Base-by-base conservation (phyloP, 192 early-diverging fungal genomes). In the Linnemannia schmuckeri region DNA sequence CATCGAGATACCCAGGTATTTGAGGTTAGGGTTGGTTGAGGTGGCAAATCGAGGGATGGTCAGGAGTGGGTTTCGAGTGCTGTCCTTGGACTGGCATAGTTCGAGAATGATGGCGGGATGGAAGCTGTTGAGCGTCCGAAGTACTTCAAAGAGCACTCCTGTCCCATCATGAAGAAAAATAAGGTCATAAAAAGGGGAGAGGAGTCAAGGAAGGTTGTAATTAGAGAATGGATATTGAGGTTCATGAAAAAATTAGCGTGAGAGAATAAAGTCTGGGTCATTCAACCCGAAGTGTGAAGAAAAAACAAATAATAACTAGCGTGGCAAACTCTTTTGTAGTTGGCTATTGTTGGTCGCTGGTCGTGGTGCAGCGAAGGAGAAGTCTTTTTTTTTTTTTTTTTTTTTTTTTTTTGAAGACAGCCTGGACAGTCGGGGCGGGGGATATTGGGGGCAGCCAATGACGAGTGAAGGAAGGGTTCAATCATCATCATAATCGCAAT, bases 1-100 rank as follows among this genome's bases (percentile, higher is more conserved):
- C 24, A 87, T 83, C 0, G 78, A 77, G 40, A 93, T 75, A 12
- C 92, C 92, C 4, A 93, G 70, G 54, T 91, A 93, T 41, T 91
- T 91, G 37, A 91, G 76, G 42, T 90, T 93, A 40, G 88, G 90
- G 76, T 93, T 93, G 4, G 78, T 70, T 1, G 92, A 88, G 2
- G 87, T 82, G 9, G 90, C 75, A 72, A 90, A 93, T 30, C 78
- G 77, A 3, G 89, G 57, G 24, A 90, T 90, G 46, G 82, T 42
- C 55, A 82, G 44, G 15, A 90, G 76, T 49, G 89, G 89, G 66
- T 88, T 88, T 41, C 71, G 74, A 15, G 69, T 24, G 18, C 41
- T 27, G n/a, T 87, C 85, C 15, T 72, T 70, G 30, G n/a, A 87
- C 13, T 81, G 85, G 33, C 74, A 80, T 15, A 87, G 66, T 35